Evolutionary conservation across 225 moss, liverwort and hornwort species (phyloP).

Genomic region (Sphagnum tenellum): DNA sequence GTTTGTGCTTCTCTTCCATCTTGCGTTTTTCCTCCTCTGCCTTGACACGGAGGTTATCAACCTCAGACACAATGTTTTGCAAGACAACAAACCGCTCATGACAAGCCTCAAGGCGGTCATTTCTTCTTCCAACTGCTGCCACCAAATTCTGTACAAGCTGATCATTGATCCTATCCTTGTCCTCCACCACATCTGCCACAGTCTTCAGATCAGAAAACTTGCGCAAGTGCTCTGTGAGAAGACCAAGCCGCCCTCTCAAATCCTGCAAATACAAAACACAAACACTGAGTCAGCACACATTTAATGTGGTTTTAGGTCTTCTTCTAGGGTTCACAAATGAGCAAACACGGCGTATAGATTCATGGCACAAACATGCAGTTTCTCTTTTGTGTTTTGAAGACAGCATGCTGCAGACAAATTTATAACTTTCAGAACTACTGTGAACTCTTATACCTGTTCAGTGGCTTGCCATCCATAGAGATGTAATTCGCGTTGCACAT

Average conservation of each 20-base stretch:
- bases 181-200: constrained; percentile 37
- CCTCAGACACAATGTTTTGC: constrained; percentile 44
- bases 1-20: constrained; percentile 39
- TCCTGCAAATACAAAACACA: constrained; percentile 16
- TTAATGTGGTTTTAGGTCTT: too few species aligned
- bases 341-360: too few species aligned
- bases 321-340: too few species aligned
- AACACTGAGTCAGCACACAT: too few species aligned
- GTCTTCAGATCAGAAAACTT: constrained; percentile 42
- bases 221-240: constrained; percentile 23
- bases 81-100: constrained; percentile 36
- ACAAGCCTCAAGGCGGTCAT: constrained; percentile 16
- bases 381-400: too few species aligned
- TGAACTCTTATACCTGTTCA: constrained; percentile 25
- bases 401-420: too few species aligned
- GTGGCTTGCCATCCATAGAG: constrained; percentile 87
- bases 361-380: too few species aligned
- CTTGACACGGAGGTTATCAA: constrained; percentile 27
- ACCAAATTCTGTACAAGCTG: constrained; percentile 36
- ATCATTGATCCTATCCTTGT: constrained; percentile 40
- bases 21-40: constrained; percentile 31
- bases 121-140: constrained; percentile 30
- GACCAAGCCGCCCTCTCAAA: constrained; percentile 24
- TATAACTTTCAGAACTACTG: too few species aligned
- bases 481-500: constrained; percentile 8